A percentile compares a stretch with the other conserved stretches of the same genome.
phyloP scores from a whole-genome alignment of 805 yeast species.

The Monosporozyma yasuniensis region DNA sequence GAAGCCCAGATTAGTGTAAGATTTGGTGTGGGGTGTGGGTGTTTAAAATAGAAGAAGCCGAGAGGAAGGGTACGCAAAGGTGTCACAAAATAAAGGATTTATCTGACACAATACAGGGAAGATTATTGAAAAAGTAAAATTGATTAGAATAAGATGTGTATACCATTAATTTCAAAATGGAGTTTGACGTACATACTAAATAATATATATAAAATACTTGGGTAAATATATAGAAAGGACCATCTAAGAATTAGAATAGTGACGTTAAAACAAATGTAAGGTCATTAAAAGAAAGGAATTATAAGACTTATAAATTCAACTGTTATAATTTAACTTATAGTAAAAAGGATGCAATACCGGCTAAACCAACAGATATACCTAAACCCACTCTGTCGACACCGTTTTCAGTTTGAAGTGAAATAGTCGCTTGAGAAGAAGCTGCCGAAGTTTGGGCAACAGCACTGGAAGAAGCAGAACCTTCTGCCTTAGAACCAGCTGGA shows the following conservation, averaged over 20 bases:
- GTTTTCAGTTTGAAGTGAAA: slow-evolving; percentile 1
- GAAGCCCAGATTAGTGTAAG: not conserved
- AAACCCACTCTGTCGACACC: not conserved
- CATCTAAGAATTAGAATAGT: too few relatives aligned
- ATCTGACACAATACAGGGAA: not conserved
- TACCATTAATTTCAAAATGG: too few relatives aligned
- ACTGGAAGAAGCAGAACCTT: slow-evolving; percentile 13
- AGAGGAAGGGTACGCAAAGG: not conserved
- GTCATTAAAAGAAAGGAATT: too few relatives aligned
- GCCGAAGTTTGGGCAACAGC: slow-evolving; percentile 2
- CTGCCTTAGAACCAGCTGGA: slow-evolving; percentile 20
- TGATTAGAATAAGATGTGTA: too few relatives aligned
- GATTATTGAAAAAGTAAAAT: not conserved
- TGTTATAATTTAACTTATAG: not conserved
- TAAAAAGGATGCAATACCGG: slow-evolving; percentile 11
- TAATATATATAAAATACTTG: too few relatives aligned
- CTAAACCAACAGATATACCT: slow-evolving; percentile 28
- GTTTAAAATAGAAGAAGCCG: not conserved
- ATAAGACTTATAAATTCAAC: too few relatives aligned
- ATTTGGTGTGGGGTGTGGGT: not conserved
- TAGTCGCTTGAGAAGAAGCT: slow-evolving; percentile 6
- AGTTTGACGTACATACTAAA: too few relatives aligned
- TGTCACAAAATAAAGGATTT: not conserved
- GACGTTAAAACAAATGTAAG: too few relatives aligned
- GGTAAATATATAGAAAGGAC: too few relatives aligned